Evolutionary conservation across 176 grass and related monocot species (phyloP).

Genomic region (Hordeum marinum): DNA sequence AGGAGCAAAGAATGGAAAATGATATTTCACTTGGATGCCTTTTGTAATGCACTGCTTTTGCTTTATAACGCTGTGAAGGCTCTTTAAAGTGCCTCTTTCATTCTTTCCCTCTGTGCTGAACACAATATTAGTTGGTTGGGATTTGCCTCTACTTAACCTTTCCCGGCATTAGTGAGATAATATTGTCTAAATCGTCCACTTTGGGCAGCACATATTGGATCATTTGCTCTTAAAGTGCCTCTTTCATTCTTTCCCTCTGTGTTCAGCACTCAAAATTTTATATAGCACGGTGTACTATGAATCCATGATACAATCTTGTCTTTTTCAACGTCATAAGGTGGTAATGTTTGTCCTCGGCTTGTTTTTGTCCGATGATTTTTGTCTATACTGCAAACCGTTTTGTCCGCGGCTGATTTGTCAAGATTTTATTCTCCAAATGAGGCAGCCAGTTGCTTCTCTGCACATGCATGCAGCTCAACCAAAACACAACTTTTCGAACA

Average conservation of each 20-base stretch:
- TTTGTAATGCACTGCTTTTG: background rate
- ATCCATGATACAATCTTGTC: background rate
- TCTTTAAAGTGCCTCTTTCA: no score
- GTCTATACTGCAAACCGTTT: background rate
- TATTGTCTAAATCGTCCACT: background rate
- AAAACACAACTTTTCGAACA: background rate
- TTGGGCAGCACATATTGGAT: background rate
- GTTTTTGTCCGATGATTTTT: background rate
- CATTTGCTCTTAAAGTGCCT: background rate
- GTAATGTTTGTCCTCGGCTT: no score
- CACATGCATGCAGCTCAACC: background rate
- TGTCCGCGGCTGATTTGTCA: background rate
- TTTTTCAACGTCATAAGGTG: background rate
- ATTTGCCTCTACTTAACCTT: background rate
- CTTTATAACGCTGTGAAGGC: background rate
- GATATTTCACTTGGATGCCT: background rate
- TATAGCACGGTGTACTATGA: background rate
- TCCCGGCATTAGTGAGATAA: background rate
- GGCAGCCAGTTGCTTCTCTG: background rate
- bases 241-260: background rate
- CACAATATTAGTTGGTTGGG: background rate
- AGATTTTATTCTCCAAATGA: slow-evolving; percentile 24
- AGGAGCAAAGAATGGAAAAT: background rate
- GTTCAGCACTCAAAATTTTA: background rate
- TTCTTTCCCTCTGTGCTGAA: no score